phyloP scores from a whole-genome alignment of 345 rosid species.

The Brassica incana region DNA sequence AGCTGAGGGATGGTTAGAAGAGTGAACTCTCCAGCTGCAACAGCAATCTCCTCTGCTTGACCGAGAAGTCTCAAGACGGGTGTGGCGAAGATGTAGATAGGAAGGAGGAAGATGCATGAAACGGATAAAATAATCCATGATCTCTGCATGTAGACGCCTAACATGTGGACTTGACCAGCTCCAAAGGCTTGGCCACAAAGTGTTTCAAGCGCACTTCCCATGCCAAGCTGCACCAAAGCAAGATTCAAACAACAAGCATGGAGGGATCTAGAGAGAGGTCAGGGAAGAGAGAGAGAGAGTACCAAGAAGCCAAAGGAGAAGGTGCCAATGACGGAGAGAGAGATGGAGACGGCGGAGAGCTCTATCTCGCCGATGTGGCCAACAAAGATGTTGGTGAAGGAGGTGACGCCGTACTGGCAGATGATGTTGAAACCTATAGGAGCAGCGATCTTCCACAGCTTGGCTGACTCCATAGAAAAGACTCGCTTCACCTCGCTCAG shows the following conservation, averaged over 20 bases:
- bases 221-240: conserved; percentile 61
- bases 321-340: conserved; percentile 66
- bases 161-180: conserved; percentile 71
- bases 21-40: conserved; percentile 61
- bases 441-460: conserved; percentile 64
- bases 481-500: conserved; percentile 45
- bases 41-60: conserved; percentile 53
- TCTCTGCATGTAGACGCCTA: conserved; percentile 81
- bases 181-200: conserved; percentile 91
- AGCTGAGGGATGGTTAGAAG: conserved; percentile 57
- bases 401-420: conserved; percentile 55
- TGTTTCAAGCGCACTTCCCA: conserved; percentile 94
- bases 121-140: conserved; percentile 64
- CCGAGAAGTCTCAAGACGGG: conserved; percentile 65
- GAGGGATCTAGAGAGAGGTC: background rate
- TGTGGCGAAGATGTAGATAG: conserved; percentile 61
- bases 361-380: conserved; percentile 68
- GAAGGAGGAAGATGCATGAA: conserved; percentile 51
- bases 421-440: conserved; percentile 54
- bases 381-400: conserved; percentile 57
- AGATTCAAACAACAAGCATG: no score
- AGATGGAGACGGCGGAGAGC: conserved; percentile 68
- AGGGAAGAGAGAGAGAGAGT: background rate
- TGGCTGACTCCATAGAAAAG: conserved; percentile 50
- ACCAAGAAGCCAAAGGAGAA: conserved; percentile 84